These are phyloP conservation scores for Globisporangium paddicum DNA, from an alignment of 352 stramenopile species.

Conservation along the genomic window DNA sequence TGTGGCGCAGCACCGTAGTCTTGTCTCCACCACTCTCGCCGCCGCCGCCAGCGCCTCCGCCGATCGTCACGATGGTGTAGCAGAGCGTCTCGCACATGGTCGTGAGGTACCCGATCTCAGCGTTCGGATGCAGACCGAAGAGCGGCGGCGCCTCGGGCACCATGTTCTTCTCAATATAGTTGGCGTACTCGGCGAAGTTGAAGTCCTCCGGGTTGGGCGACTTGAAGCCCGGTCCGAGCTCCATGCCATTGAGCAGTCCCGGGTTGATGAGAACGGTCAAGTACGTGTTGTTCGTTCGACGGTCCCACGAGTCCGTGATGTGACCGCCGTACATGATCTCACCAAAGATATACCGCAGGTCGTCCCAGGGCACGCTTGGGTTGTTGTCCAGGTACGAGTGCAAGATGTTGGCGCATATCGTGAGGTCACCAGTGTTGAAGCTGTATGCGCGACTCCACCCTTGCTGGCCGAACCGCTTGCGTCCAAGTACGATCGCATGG, in stretches of 20 bases:
- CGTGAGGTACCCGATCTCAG: constrained; percentile 94
- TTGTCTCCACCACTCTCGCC: constrained; percentile 70
- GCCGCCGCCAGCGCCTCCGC: constrained; percentile 57
- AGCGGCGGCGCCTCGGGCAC: constrained; percentile 89
- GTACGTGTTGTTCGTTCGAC: constrained; percentile 95
- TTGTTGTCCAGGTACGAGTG: constrained; percentile 94
- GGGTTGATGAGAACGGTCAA: constrained; percentile 87
- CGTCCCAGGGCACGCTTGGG: constrained; percentile 90
- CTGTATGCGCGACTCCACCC: constrained; percentile 93
- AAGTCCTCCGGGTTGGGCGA: constrained; percentile 84
- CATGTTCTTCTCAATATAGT: constrained; percentile 94
- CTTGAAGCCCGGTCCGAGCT: constrained; percentile 94
- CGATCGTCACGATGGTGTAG: constrained; percentile 92
- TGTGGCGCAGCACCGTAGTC: constrained; percentile 65
- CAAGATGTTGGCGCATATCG: constrained; percentile 94
- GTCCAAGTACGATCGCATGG: constrained; percentile 92
- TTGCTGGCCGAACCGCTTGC: constrained; percentile 91
- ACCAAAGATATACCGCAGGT: constrained; percentile 95
- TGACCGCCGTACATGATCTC: constrained; percentile 97
- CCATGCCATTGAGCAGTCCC: constrained; percentile 84
- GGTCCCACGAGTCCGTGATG: constrained; percentile 95
- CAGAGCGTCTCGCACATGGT: constrained; percentile 91
- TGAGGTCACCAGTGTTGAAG: constrained; percentile 95
- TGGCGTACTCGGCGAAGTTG: constrained; percentile 78
- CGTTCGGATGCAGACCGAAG: constrained; percentile 94